Conservation (phyloP, 1,284 basidiomycete genomes). For the Leccinum ponderosum region DNA sequence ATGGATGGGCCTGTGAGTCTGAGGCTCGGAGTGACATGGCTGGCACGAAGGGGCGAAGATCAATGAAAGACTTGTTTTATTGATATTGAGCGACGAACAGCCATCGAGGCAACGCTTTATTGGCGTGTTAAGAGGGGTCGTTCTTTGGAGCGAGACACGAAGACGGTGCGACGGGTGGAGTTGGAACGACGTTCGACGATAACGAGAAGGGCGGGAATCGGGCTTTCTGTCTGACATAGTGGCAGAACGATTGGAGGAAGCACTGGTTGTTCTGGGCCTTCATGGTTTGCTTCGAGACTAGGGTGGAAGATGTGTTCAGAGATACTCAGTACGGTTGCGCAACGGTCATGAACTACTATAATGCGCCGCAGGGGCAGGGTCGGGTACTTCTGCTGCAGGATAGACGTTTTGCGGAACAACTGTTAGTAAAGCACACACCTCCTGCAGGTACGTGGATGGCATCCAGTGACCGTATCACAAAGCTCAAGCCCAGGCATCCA, state of each 20-base stretch:
- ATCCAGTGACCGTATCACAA: not conserved
- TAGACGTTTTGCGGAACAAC: not conserved
- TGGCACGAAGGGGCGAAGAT: slow-evolving; percentile 9
- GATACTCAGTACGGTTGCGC: not conserved
- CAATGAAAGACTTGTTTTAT: not conserved
- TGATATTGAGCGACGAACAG: slow-evolving; percentile 20
- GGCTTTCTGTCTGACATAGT: not conserved
- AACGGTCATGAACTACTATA: slow-evolving; percentile 14
- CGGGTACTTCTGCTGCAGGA: not conserved
- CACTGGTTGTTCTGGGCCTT: not conserved
- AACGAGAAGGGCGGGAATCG: not conserved
- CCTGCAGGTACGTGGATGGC: slow-evolving; percentile 3
- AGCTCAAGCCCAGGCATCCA: not conserved
- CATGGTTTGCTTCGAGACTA: not conserved
- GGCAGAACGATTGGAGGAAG: not conserved
- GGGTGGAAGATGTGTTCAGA: not conserved
- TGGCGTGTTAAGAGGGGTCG: slow-evolving; percentile 14
- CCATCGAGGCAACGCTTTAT: slow-evolving; percentile 23
- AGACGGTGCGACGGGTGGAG: not conserved
- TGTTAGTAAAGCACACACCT: slow-evolving; percentile 2
- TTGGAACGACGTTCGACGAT: not conserved
- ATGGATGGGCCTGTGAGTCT: slow-evolving; percentile 2
- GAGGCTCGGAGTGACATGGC: slow-evolving; percentile 3
- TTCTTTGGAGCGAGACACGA: not conserved
- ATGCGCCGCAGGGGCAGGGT: slow-evolving; percentile 5